Percentiles rank a stretch among this genome's conserved stretches.
Evolutionary conservation across 495 filamentous ascomycete genomes (phyloP).

Genomic region (Daldinia decipiens): DNA sequence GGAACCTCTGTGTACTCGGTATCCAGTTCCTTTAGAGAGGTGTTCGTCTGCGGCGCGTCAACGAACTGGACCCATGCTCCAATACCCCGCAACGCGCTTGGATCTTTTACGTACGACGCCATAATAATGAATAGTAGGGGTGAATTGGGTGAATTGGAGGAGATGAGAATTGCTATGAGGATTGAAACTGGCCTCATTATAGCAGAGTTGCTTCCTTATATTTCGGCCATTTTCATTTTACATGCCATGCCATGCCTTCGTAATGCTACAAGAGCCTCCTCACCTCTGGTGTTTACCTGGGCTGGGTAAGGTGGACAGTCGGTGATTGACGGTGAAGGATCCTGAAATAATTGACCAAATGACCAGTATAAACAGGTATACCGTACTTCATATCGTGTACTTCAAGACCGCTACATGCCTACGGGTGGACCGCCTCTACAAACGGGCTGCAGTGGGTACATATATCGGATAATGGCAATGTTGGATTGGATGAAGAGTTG

Average conservation of each 20-base stretch:
- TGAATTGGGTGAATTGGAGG: not conserved
- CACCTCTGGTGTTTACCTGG: slow-evolving; percentile 11
- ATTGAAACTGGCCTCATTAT: not conserved
- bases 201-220: slow-evolving; percentile 7
- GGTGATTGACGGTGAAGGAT: slow-evolving; percentile 14
- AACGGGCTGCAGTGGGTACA: slow-evolving; percentile 32
- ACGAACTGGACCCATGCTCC: slow-evolving; percentile 27
- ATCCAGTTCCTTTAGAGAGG: not conserved
- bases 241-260: not conserved
- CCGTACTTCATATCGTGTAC: slow-evolving; percentile 10
- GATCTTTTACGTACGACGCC: slow-evolving; percentile 15
- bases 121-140: slow-evolving; percentile 4
- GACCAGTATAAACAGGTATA: slow-evolving; percentile 5
- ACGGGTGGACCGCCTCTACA: slow-evolving; percentile 6
- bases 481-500: slow-evolving; percentile 30
- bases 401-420: slow-evolving; percentile 12
- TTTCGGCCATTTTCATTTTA: slow-evolving; percentile 2
- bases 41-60: not conserved
- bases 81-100: slow-evolving; percentile 16
- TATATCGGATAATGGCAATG: slow-evolving; percentile 28
- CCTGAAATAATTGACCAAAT: slow-evolving; percentile 3
- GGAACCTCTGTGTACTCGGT: not conserved
- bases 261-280: slow-evolving; percentile 1
- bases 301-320: slow-evolving; percentile 35
- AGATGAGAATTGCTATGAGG: not conserved